phyloP scores from a whole-genome alignment of 176 grass and related monocot species.

The Aegilops sharonensis region DNA sequence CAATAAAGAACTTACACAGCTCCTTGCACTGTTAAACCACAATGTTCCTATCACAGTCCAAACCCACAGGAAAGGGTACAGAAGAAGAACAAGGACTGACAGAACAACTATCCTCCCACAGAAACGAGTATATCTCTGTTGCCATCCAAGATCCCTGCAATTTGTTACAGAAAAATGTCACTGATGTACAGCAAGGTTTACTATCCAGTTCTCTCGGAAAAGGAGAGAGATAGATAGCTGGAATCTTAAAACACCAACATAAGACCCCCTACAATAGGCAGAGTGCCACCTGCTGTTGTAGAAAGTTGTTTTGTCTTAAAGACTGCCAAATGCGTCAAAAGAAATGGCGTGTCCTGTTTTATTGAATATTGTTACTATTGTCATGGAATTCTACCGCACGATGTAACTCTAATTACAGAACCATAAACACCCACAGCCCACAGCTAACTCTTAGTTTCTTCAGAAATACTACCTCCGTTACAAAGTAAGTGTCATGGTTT shows the following conservation, averaged over 20 bases:
- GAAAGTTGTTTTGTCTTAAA: neutral
- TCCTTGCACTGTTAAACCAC: constrained; percentile 91
- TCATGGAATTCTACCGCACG: neutral
- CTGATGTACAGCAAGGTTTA: neutral
- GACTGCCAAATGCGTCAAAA: neutral
- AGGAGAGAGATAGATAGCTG: neutral
- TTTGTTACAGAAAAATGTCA: neutral
- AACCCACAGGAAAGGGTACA: constrained; percentile 95
- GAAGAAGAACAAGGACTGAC: constrained; percentile 81
- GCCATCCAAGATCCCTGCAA: constrained; percentile 92
- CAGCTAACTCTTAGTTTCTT: too few species aligned
- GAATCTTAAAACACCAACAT: neutral
- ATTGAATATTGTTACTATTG: neutral
- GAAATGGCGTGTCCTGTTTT: neutral
- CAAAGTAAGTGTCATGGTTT: too few species aligned
- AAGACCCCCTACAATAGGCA: neutral
- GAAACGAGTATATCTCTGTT: constrained; percentile 92
- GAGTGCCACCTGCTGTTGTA: neutral
- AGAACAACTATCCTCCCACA: constrained; percentile 91
- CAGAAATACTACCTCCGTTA: too few species aligned
- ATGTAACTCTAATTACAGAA: neutral
- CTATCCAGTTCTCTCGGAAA: neutral
- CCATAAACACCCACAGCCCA: neutral
- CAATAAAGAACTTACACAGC: constrained; percentile 67
- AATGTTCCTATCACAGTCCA: constrained; percentile 99